Evolutionary conservation across 2,329 filamentous ascomycete species (phyloP), one percentile per base, ranked within the genome.

Genomic region (Fusarium pininemorale): DNA sequence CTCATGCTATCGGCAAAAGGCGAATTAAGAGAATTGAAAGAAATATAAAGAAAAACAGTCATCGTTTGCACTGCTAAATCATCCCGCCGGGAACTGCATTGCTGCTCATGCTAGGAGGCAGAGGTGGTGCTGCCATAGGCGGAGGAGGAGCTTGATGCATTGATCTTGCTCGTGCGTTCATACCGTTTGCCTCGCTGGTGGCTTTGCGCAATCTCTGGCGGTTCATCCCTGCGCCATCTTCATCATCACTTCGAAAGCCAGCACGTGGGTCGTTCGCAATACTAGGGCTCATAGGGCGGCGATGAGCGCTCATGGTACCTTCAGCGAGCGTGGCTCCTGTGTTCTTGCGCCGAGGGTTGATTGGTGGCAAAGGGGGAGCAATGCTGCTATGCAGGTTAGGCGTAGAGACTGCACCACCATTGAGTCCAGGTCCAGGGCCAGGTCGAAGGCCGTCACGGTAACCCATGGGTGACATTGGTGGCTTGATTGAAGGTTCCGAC

Each of bases 291-390:
- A 64, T 79, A 48, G 71, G 74, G 30, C 68, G 59, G 42, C 72
- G 76, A 14, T 73, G 72, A 13, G 64, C 45, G 38, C 42, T 65
- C 66, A 69, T 70, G n/a, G 70, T 53, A 16, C 70, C 65, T 37
- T 82, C 81, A 16, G 81, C 82, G n/a, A 84, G 32, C 16, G 71
- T 78, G 3, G 48, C 77, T 6, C 83, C 79, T 15, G 84, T 80
- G 14, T 84, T 85, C 60, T 87, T 85, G 15, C 89, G 85, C 55
- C 87, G 84, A 35, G 89, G 89, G 76, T 90, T 90, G 78, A 91
- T 88, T 4, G 89, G 88, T 6, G 89, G 89, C 41, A 91, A 66
- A 5, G 89, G 89, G 6, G 89, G 88, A 5, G 82, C 83, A 32
- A 78, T 74, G 16, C 76, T 79, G 11, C 79, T 78, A 53, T 83